These are phyloP conservation scores for Stenocarpella maydis DNA, from an alignment of 2,329 filamentous ascomycete genomes.

Conservation along the genomic window DNA sequence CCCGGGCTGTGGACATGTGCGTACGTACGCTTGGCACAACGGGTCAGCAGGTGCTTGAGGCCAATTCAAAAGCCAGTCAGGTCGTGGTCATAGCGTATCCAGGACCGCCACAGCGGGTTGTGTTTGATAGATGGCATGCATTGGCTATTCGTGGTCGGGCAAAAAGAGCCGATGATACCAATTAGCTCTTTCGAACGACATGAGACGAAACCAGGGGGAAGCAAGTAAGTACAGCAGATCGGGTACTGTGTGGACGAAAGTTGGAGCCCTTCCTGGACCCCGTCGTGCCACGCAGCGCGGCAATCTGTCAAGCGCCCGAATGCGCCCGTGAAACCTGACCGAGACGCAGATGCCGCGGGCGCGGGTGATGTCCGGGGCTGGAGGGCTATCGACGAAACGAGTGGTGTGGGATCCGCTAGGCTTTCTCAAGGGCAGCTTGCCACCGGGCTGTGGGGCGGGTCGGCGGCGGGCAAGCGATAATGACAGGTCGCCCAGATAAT, in stretches of 20 bases:
- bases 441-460: conserved; percentile 9
- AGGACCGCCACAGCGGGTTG: not conserved
- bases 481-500: conserved; percentile 20
- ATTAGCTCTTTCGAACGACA: not conserved
- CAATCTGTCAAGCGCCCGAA: conserved; percentile 26
- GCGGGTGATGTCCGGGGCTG: conserved; percentile 7
- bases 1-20: conserved; percentile 12
- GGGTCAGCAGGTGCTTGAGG: not conserved
- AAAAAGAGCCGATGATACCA: not conserved
- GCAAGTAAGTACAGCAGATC: not conserved
- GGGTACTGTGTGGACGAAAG: not conserved
- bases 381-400: conserved; percentile 20
- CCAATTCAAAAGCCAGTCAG: conserved; percentile 9
- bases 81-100: not conserved
- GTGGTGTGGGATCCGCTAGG: not conserved
- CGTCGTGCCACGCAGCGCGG: conserved; percentile 2
- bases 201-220: conserved; percentile 13
- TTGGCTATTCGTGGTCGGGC: not conserved
- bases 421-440: not conserved
- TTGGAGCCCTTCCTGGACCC: conserved; percentile 4
- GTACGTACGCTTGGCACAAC: not conserved
- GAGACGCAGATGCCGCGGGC: conserved; percentile 19
- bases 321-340: conserved; percentile 21
- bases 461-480: conserved; percentile 4
- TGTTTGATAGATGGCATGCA: not conserved